Base-by-base conservation (phyloP, 2,329 filamentous ascomycete genomes). In the Trichoderma breve region DNA sequence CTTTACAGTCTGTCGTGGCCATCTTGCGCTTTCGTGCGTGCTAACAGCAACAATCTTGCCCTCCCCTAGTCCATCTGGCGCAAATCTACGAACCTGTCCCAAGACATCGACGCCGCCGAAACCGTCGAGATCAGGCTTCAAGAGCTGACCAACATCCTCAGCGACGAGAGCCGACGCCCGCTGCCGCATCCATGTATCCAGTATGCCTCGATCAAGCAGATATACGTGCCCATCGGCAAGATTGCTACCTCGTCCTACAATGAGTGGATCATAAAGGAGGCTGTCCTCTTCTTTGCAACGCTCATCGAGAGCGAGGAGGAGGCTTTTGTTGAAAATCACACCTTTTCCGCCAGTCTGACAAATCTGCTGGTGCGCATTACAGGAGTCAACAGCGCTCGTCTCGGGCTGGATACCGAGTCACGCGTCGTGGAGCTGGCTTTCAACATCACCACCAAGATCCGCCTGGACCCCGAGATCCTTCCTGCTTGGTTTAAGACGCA, bases 281-380 rank as follows among this genome's bases (percentile, higher is more conserved):
- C 93, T 30, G 92, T 97, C 47, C 86, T 91, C 53, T 91, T 98
- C 79, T 98, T 98, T 81, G 94, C 93, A 71, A 94, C 94, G 18
- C 87, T 99, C 74, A 93, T 98, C 77, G 96, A 99, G 82, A 96
- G 94, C 80, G 96, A 98, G 81, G 95, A 98, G 82, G 96, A 98
- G 79, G 94, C 94, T 43, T 97, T 98, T 78, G 89, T 98, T 62
- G 93, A 97, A 78, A 97, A 93, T 78, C 89, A 91, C 36, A 87
- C 89, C 70, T 99, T 99, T 80, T 94, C 96, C 3, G 89, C 91
- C 72, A 95, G 93, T 77, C 82, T 99, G 78, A 96, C 97, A 78
- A 93, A 94, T 76, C 88, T 99, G 73, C 87, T 98, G 65, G 89
- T 94, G 73, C 90, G 91, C 75, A 94, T 95, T 43, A 91, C 92